A percentile compares a stretch with the other conserved stretches of the same genome.
phyloP scores from a whole-genome alignment of 2,329 filamentous ascomycete genomes.

The Aspergillus thermomutatus region DNA sequence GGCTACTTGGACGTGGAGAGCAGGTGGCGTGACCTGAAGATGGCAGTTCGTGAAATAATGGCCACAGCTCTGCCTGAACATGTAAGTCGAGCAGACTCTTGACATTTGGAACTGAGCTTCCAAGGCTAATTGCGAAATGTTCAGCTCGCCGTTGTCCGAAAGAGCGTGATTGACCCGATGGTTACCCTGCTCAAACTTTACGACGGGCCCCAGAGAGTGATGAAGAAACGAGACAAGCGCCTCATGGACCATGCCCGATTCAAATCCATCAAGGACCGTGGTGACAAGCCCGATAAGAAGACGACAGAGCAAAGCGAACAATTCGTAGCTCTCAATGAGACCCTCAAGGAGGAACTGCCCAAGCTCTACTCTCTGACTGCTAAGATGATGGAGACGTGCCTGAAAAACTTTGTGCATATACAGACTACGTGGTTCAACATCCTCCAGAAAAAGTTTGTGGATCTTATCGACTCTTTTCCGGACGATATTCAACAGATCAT shows the following conservation, averaged over 20 bases:
- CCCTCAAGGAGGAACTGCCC: conserved; percentile 87
- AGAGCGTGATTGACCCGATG: conserved; percentile 81
- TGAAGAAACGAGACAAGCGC: conserved; percentile 94
- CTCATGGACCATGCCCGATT: conserved; percentile 82
- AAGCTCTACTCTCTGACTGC: conserved; percentile 78
- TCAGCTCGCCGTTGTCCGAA: conserved; percentile 64
- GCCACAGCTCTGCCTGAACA: conserved; percentile 80
- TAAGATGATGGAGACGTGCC: conserved; percentile 76
- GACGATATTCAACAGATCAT: conserved; percentile 71
- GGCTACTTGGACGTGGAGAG: conserved; percentile 81
- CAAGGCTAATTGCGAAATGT: conserved; percentile 2
- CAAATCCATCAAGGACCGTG: conserved; percentile 70
- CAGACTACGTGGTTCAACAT: conserved; percentile 79
- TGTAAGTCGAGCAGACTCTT: conserved; percentile 45
- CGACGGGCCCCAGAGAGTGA: conserved; percentile 78
- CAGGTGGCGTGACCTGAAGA: conserved; percentile 90
- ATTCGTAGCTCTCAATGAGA: conserved; percentile 87
- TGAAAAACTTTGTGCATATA: conserved; percentile 79
- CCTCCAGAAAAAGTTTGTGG: conserved; percentile 78
- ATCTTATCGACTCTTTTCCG: conserved; percentile 65
- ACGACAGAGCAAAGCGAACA: conserved; percentile 80
- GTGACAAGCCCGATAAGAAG: conserved; percentile 84
- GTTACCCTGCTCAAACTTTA: conserved; percentile 74
- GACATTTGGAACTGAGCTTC: neutral
- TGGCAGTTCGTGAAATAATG: conserved; percentile 81